phyloP scores from a whole-genome alignment of 1,284 basidiomycete genomes.

The Irpex rosettiformis region DNA sequence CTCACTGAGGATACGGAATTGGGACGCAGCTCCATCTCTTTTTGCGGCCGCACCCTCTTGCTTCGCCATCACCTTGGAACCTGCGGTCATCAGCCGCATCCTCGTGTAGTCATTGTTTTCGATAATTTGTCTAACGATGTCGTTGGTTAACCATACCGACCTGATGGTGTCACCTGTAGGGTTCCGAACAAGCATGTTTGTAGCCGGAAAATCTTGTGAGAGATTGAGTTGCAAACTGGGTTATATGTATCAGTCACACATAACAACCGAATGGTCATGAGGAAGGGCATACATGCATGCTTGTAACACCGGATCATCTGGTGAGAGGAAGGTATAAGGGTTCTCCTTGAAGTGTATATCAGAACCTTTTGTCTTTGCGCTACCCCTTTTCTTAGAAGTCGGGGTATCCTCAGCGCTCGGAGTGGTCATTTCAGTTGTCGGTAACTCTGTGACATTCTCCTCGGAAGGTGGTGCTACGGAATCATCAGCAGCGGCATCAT shows the following conservation, averaged over 20 bases:
- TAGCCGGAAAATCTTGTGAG: constrained; percentile 68
- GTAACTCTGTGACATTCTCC: constrained; percentile 2
- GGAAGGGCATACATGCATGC: constrained; percentile 58
- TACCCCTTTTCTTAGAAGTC: constrained; percentile 21
- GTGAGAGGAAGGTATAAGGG: constrained; percentile 80
- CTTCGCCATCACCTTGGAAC: constrained; percentile 81
- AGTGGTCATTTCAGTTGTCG: constrained; percentile 1
- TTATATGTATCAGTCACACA: neutral
- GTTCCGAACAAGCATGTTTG: constrained; percentile 86
- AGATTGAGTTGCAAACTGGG: constrained; percentile 74
- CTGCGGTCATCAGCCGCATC: constrained; percentile 86
- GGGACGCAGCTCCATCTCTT: constrained; percentile 45
- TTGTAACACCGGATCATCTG: constrained; percentile 67
- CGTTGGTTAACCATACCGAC: constrained; percentile 88
- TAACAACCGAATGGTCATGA: neutral
- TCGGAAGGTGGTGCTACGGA: constrained; percentile 17
- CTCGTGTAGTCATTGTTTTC: constrained; percentile 82
- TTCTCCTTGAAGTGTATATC: constrained; percentile 81
- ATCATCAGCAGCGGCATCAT: constrained; percentile 17
- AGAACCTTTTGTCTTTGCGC: constrained; percentile 28
- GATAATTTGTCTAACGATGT: constrained; percentile 79
- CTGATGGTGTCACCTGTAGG: constrained; percentile 75
- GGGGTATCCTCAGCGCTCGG: constrained; percentile 6
- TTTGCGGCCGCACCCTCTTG: constrained; percentile 48
- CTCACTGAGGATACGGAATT: constrained; percentile 82